A percentile compares a stretch with the other conserved stretches of the same genome.
Evolutionary conservation across 2,329 filamentous ascomycete species (phyloP).

Genomic region (Alternaria ethzedia): DNA sequence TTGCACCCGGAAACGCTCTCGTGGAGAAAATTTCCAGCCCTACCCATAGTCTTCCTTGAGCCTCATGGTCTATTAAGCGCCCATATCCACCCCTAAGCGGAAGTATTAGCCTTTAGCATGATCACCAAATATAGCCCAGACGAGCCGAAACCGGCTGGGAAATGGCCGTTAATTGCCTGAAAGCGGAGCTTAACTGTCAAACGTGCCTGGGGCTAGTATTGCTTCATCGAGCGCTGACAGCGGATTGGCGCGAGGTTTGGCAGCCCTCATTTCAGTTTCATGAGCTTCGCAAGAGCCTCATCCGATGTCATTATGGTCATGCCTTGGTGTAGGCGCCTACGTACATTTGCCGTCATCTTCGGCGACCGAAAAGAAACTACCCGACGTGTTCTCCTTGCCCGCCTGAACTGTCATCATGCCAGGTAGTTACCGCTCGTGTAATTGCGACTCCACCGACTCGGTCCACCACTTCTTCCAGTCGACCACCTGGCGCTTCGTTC

Average conservation of each 20-base stretch:
- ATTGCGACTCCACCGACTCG: conserved; percentile 54
- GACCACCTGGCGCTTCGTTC: conserved; percentile 71
- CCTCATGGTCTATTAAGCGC: conserved; percentile 45
- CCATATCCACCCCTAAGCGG: conserved; percentile 17
- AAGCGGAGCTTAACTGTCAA: conserved; percentile 27
- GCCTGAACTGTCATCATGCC: conserved; percentile 3
- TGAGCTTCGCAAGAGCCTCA: conserved; percentile 24
- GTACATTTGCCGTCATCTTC: conserved; percentile 12
- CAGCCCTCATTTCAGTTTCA: conserved; percentile 24
- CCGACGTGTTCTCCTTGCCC: background rate
- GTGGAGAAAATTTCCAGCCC: conserved; percentile 25
- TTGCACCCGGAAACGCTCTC: conserved; percentile 36
- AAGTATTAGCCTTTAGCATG: conserved; percentile 33
- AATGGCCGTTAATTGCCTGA: conserved; percentile 42
- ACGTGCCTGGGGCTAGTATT: conserved; percentile 20
- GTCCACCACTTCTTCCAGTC: conserved; percentile 81
- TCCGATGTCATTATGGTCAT: conserved; percentile 21
- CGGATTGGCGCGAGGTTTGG: conserved; percentile 19
- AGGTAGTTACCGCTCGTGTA: conserved; percentile 18
- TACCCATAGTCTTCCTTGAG: conserved; percentile 29
- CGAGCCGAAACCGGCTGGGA: conserved; percentile 22
- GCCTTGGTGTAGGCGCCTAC: conserved; percentile 39
- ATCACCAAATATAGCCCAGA: conserved; percentile 44
- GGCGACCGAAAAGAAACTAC: conserved; percentile 5
- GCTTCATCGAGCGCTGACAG: conserved; percentile 22